Base-by-base conservation (phyloP, 2,329 filamentous ascomycete species). In the Lomentospora prolificans region DNA sequence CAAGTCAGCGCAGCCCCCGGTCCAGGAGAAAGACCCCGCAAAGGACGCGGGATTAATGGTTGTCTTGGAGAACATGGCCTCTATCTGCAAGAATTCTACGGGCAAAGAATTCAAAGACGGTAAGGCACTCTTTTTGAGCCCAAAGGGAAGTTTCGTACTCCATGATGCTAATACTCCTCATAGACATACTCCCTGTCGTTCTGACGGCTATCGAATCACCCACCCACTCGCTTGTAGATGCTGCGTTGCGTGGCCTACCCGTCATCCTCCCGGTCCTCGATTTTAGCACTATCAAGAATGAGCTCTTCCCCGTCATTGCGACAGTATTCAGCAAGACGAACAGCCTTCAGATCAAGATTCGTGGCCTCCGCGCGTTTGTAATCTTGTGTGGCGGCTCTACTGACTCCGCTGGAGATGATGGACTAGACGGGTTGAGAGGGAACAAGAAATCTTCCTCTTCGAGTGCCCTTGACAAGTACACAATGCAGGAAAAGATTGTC, bases 401-500 rank as follows among this genome's bases (percentile, higher is more conserved):
- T 17, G 76, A 80, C 57, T 67, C 71, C 4, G 72, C 71, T 1
- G 73, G 74, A 41, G 74, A 81, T 50, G 89, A 94, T 66, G 91
- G 89, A 3, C 76, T 96, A 2, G 86, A 89, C 61, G 90, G 90
- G 0, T 75, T 91, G 65, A 64, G 72, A 44, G 69, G 79, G 61
- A 74, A 80, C 52, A 81, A 80, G 64, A 78, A 81, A 57, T 85
- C 85, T 65, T 73, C 78, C 2, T 80, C 79, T 3, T 50, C 53
- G 3, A 87, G 81, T 1, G 86, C 86, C 3, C 75, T 99, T 27
- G 94, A 99, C 73, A 97, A 97, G 69, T 97, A 94, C 66, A 97
- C 94, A 0, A 92, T 99, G 73, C 94, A 99, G 68, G 94, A 99
- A 67, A 97, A 96, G 73, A 88, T 99, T 31, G 81, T 97, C 0